A percentile compares a stretch with the other conserved stretches of the same genome.
phyloP scores from a whole-genome alignment of 805 yeast genomes.

The Wickerhamomyces strasburgensis region DNA sequence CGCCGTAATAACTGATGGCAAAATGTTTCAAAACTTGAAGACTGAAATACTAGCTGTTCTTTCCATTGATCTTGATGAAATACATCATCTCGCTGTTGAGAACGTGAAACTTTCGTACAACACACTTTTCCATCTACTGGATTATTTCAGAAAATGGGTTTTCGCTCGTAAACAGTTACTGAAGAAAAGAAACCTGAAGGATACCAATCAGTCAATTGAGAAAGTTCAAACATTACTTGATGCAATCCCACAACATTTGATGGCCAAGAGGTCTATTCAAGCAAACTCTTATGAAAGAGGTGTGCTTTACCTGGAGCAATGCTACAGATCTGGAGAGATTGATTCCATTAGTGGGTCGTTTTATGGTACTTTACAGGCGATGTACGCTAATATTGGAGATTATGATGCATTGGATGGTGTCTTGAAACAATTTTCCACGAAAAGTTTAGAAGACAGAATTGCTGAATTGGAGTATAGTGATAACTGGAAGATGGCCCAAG shows the following conservation, averaged over 20 bases:
- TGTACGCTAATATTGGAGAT: constrained; percentile 86
- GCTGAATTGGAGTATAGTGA: constrained; percentile 79
- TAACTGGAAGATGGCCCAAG: constrained; percentile 83
- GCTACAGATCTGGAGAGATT: constrained; percentile 39
- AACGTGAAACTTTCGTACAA: constrained; percentile 62
- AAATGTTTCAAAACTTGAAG: constrained; percentile 38
- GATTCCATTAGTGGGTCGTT: constrained; percentile 31
- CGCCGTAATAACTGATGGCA: constrained; percentile 46
- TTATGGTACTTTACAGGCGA: constrained; percentile 56
- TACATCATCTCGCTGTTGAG: constrained; percentile 53
- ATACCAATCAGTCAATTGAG: constrained; percentile 27
- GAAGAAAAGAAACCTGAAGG: constrained; percentile 18
- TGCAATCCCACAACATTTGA: constrained; percentile 56
- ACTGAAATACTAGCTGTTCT: constrained; percentile 60
- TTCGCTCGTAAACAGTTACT: constrained; percentile 21
- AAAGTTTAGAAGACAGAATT: constrained; percentile 68
- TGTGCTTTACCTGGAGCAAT: constrained; percentile 76
- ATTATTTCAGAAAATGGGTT: constrained; percentile 77
- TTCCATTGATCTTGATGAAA: constrained; percentile 36
- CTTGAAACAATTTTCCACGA: constrained; percentile 63
- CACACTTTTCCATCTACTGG: constrained; percentile 71
- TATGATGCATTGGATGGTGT: constrained; percentile 87
- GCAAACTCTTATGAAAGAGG: constrained; percentile 87
- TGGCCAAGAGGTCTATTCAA: constrained; percentile 77
- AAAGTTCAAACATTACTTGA: constrained; percentile 45